These are phyloP conservation scores for Mikania micrantha DNA, from an alignment of 129 eudicot genomes.

Conservation along the genomic window DNA sequence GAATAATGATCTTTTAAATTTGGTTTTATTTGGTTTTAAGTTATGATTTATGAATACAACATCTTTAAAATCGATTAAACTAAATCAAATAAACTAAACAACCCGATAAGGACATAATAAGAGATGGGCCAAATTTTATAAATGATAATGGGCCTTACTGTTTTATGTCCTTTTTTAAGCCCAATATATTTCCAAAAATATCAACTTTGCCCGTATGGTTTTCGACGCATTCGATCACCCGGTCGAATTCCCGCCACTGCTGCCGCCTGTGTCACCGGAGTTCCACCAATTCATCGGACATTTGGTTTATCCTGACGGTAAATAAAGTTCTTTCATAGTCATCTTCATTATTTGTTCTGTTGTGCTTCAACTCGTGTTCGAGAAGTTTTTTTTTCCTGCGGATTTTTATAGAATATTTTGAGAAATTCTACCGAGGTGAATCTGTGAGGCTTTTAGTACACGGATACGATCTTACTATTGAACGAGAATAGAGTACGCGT, in stretches of 20 bases:
- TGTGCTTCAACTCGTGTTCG: background rate
- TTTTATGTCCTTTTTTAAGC: background rate
- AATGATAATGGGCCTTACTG: background rate
- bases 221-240: background rate
- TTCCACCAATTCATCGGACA: background rate
- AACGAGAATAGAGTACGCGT: background rate
- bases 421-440: background rate
- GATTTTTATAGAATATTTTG: background rate
- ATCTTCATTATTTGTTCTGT: background rate
- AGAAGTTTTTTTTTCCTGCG: background rate
- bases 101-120: background rate
- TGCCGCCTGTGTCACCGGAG: background rate
- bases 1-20: background rate
- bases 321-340: background rate
- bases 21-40: too few species aligned
- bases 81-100: too few species aligned
- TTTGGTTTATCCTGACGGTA: background rate
- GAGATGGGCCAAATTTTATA: background rate
- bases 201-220: background rate
- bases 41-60: background rate
- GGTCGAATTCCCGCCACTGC: constrained; percentile 27
- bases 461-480: background rate
- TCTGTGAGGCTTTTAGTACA: background rate
- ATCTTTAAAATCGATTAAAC: background rate
- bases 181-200: background rate